Evolutionary conservation across 192 early-diverging fungal species (phyloP), one percentile per base, ranked within the genome.

Genomic region (Linnemannia hyalina): DNA sequence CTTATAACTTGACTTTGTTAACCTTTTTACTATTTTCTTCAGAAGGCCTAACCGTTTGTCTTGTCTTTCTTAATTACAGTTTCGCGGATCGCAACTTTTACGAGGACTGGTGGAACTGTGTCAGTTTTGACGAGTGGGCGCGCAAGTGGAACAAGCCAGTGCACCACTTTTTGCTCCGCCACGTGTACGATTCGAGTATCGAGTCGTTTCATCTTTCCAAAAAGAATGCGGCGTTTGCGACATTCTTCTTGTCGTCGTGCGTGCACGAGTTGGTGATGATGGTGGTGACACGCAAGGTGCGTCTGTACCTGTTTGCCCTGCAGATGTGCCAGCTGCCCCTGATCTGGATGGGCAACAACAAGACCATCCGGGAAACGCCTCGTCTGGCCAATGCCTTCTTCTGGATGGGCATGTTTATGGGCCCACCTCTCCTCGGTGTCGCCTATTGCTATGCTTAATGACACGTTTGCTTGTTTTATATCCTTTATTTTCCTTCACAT

Each of bases 11-110:
- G 8, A 74, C 15, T 20, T 65, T 57, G 10, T 74, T 52, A 46
- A 36, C 70, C 38, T 6, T 42, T 11, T 71, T 70, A 63, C 44
- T 55, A 26, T 68, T 8, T 22, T 15, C 13, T 47, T 6, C 42
- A 49, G 32, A 47, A 42, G n/a, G 5, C 63, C 47, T 73, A 54
- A 52, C 32, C 55, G n/a, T 57, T 38, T 55, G 8, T 6, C 44
- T 49, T 44, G 44, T 57, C 76, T 47, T 57, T 72, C 29, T 73
- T 20, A 41, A 20, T 42, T 3, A 20, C 52, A 82, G 81, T 9
- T 99, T 99, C 88, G 97, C 98, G 22, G 98, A 99, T 88, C 95
- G 97, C 74, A 94, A 96, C 86, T 99, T 99, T 90, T 99, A 98
- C 90, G 97, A 98, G 78, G 98, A 99, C 88, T 99, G 97, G 97